Percentiles rank a stretch among this genome's conserved stretches.
These are phyloP conservation scores for Golovinomyces cichoracearum DNA, from an alignment of 2,329 filamentous ascomycete genomes.

Conservation along the genomic window DNA sequence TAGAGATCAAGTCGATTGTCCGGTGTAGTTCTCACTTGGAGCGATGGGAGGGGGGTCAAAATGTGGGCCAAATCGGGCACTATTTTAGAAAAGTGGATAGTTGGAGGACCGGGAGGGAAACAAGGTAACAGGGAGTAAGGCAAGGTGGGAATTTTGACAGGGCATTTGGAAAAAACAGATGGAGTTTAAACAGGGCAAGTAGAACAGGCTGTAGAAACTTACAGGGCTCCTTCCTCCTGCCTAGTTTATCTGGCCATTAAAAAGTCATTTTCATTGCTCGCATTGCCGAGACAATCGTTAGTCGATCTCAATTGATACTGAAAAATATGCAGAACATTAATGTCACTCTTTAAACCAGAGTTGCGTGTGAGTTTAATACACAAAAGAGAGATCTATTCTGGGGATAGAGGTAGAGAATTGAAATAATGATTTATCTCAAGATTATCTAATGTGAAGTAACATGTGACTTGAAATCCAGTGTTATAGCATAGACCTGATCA, in stretches of 20 bases:
- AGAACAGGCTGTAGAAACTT: background rate
- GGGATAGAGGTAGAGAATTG: no score
- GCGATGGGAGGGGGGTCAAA: background rate
- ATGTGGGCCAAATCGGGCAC: conserved; percentile 1
- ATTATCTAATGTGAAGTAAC: no score
- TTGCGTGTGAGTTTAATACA: no score
- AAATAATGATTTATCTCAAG: no score
- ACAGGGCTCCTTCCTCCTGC: background rate
- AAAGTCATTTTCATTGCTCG: background rate
- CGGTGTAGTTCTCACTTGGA: background rate
- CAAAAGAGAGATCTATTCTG: no score
- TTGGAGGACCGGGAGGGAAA: conserved; percentile 1
- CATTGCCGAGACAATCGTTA: background rate
- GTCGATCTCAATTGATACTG: background rate
- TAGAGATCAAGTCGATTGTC: conserved; percentile 1
- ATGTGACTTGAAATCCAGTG: no score
- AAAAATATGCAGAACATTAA: background rate
- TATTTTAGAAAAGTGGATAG: conserved; percentile 1
- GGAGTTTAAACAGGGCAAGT: background rate
- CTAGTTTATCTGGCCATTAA: no score
- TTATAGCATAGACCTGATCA: no score
- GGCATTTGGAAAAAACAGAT: background rate
- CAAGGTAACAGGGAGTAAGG: conserved; percentile 1
- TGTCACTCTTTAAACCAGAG: background rate
- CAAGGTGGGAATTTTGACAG: background rate